Percentiles rank a stretch among this genome's conserved stretches.
Conservation (phyloP, 2,329 filamentous ascomycete species). For the Colletotrichum acutatum region DNA sequence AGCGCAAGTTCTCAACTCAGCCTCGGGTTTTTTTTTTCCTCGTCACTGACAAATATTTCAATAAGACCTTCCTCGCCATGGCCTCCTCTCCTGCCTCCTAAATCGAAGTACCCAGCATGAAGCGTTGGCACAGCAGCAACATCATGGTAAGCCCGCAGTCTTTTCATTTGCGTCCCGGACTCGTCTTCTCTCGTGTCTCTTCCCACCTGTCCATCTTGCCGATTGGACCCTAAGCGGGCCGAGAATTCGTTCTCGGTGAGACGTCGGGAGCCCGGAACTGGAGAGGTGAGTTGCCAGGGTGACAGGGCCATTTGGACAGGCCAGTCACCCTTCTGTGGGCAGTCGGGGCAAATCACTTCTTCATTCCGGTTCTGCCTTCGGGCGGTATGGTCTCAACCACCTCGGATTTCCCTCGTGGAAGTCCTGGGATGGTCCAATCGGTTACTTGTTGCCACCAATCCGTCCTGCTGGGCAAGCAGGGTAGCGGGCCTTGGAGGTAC, state of each 20-base stretch:
- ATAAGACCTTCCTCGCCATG: not conserved
- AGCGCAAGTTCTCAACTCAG: not conserved
- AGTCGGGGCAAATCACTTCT: constrained; percentile 9
- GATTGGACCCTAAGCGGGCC: constrained; percentile 18
- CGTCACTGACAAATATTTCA: not conserved
- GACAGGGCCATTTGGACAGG: constrained; percentile 7
- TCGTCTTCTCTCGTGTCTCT: constrained; percentile 13
- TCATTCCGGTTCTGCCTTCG: constrained; percentile 1
- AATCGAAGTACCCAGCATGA: not conserved
- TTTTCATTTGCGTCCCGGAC: constrained; percentile 13
- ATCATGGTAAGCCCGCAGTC: constrained; percentile 20
- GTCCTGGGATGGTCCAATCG: constrained; percentile 2
- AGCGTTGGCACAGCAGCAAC: not conserved
- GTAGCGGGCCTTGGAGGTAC: constrained; percentile 8
- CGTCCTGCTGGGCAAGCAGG: constrained; percentile 13
- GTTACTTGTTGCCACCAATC: not conserved
- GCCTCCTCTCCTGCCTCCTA: not conserved
- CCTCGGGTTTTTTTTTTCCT: not conserved
- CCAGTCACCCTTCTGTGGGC: not conserved
- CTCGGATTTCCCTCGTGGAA: not conserved
- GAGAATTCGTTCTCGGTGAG: not conserved
- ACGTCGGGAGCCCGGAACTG: constrained; percentile 16
- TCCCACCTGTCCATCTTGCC: constrained; percentile 17
- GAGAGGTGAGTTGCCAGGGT: not conserved
- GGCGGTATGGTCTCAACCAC: constrained; percentile 11